A percentile compares a stretch with the other conserved stretches of the same genome.
Conservation (phyloP, 768 basidiomycete species). For the Trametes sanguinea region DNA sequence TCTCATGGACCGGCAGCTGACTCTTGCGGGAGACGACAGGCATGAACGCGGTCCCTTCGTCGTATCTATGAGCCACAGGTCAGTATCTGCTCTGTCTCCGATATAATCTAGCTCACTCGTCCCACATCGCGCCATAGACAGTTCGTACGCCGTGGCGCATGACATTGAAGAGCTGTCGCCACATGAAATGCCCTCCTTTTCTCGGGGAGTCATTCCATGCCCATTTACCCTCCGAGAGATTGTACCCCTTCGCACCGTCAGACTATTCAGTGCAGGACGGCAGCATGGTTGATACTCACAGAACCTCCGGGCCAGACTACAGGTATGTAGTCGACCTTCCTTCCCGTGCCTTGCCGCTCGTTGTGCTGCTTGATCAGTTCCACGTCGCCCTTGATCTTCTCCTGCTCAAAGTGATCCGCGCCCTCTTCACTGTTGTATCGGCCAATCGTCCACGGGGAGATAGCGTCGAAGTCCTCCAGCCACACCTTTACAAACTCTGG, state of each 20-base stretch:
- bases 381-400: constrained; percentile 64
- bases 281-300: constrained; percentile 45
- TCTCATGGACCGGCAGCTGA: constrained; percentile 59
- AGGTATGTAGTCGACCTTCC: constrained; percentile 79
- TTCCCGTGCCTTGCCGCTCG: constrained; percentile 37
- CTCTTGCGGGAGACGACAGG: constrained; percentile 63
- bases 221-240: constrained; percentile 72
- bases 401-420: constrained; percentile 63
- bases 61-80: constrained; percentile 53
- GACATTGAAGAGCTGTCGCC: constrained; percentile 76
- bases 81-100: background rate
- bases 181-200: constrained; percentile 75
- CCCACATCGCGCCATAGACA: constrained; percentile 88
- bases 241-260: constrained; percentile 54
- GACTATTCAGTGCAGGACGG: background rate
- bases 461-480: constrained; percentile 77
- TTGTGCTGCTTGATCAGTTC: constrained; percentile 56
- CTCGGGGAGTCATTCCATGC: constrained; percentile 70
- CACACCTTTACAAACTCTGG: constrained; percentile 67
- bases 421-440: constrained; percentile 60
- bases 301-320: constrained; percentile 83
- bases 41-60: constrained; percentile 84
- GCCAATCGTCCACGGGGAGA: constrained; percentile 84
- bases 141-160: constrained; percentile 59
- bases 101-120: constrained; percentile 52